Conservation (phyloP, 805 yeast species). For the Ogataea trehalophila region DNA sequence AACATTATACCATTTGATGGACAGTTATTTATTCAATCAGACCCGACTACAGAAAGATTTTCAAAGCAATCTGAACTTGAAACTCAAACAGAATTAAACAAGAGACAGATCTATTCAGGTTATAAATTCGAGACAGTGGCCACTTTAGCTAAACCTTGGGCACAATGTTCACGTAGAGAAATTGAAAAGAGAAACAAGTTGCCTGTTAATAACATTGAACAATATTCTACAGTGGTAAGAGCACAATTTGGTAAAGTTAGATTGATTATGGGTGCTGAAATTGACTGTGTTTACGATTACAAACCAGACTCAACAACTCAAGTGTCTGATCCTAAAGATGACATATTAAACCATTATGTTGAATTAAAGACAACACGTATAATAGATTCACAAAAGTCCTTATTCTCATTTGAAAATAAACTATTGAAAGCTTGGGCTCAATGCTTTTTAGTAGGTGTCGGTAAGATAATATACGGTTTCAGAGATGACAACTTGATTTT, state of each 20-base stretch:
- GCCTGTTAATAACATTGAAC: constrained; percentile 66
- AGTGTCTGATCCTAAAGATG: constrained; percentile 24
- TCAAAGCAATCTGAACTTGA: constrained; percentile 24
- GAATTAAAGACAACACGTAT: constrained; percentile 74
- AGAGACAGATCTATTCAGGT: constrained; percentile 55
- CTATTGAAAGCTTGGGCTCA: constrained; percentile 88
- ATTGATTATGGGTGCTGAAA: constrained; percentile 79
- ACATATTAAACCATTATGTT: constrained; percentile 66
- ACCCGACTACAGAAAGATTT: constrained; percentile 29
- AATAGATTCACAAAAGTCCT: constrained; percentile 52
- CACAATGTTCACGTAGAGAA: constrained; percentile 54
- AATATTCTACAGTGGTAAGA: constrained; percentile 73
- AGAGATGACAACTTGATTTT: constrained; percentile 69
- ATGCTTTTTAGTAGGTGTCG: constrained; percentile 81
- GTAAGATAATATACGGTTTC: constrained; percentile 79
- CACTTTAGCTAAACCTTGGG: constrained; percentile 74
- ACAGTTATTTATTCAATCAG: constrained; percentile 57
- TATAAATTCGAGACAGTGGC: constrained; percentile 82
- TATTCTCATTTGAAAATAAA: constrained; percentile 67
- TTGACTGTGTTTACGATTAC: constrained; percentile 85
- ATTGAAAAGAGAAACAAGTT: constrained; percentile 63
- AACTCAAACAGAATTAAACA: constrained; percentile 29
- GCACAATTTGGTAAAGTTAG: constrained; percentile 77
- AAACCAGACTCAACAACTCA: constrained; percentile 36
- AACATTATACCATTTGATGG: constrained; percentile 72